phyloP scores from a whole-genome alignment of 1,284 basidiomycete species.

The Leucocoprinus gongylophorus region DNA sequence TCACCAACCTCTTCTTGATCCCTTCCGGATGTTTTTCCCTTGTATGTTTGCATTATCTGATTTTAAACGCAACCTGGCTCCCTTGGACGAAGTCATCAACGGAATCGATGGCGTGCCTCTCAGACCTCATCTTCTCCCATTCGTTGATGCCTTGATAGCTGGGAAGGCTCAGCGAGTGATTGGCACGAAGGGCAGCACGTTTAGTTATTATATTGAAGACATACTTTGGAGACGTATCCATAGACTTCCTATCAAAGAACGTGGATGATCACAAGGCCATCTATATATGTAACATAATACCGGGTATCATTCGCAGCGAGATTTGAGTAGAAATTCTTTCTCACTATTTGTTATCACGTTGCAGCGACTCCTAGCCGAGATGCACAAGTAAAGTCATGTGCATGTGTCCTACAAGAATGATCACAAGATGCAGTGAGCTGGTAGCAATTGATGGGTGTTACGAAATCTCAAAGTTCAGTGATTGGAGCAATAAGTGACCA shows the following conservation, averaged over 20 bases:
- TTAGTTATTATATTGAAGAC: constrained; percentile 60
- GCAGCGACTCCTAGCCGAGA: not conserved
- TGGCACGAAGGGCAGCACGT: constrained; percentile 67
- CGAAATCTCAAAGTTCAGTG: no score
- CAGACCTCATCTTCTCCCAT: constrained; percentile 46
- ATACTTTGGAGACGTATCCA: constrained; percentile 60
- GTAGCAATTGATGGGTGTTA: no score
- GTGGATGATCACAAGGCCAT: constrained; percentile 34
- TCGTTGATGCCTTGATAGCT: constrained; percentile 65
- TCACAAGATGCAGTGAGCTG: no score
- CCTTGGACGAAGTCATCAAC: constrained; percentile 40
- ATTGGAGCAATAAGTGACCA: no score
- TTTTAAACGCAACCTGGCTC: constrained; percentile 35
- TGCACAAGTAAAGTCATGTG: no score
- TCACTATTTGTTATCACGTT: not conserved
- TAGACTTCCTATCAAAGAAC: constrained; percentile 42
- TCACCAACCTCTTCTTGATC: constrained; percentile 38
- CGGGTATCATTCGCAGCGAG: not conserved
- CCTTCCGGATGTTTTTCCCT: constrained; percentile 56
- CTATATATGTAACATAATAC: not conserved
- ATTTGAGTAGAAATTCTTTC: not conserved
- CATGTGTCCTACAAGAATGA: no score
- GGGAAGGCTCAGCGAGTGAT: constrained; percentile 50
- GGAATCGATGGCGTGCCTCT: constrained; percentile 48
- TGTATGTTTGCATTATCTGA: constrained; percentile 62